Percentiles rank a stretch among this genome's conserved stretches.
phyloP scores from a whole-genome alignment of 495 filamentous ascomycete genomes.

The Penicillium simplicissimum region DNA sequence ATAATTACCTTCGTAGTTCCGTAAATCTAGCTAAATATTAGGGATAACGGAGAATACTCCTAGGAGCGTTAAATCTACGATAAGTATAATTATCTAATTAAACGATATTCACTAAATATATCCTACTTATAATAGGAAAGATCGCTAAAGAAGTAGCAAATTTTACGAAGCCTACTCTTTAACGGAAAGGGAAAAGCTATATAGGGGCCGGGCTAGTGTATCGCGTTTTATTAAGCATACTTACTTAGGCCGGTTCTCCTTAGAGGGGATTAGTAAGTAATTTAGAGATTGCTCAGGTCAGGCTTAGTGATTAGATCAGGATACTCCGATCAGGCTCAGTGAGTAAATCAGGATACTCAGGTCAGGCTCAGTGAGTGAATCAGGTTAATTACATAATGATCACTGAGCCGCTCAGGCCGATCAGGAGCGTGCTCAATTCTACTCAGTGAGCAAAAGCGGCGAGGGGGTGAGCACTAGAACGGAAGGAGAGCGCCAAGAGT shows the following conservation, averaged over 20 bases:
- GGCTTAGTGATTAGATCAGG: not conserved
- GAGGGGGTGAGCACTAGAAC: constrained; percentile 5
- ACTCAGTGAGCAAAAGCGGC: constrained; percentile 6
- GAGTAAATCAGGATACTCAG: not conserved
- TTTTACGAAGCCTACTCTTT: no score
- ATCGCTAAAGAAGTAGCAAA: no score
- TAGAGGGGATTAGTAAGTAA: not conserved
- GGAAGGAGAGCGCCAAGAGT: not conserved
- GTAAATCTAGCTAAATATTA: no score
- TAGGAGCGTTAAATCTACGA: no score
- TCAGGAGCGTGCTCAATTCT: constrained; percentile 4
- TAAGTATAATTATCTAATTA: no score
- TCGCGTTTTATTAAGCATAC: not conserved
- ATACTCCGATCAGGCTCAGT: constrained; percentile 2
- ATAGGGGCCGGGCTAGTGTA: not conserved
- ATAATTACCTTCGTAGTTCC: no score
- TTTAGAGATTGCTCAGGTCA: not conserved
- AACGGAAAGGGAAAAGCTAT: not conserved
- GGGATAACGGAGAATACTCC: no score
- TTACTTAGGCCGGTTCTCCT: not conserved
- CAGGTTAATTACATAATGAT: not conserved
- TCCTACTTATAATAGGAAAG: no score
- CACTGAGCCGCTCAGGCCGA: not conserved
- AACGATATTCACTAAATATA: no score
- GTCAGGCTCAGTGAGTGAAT: constrained; percentile 1